Percentiles rank a stretch among this genome's conserved stretches.
These are phyloP conservation scores for Nicotiana noctiflora DNA, from an alignment of 257 asterid species.

Conservation along the genomic window DNA sequence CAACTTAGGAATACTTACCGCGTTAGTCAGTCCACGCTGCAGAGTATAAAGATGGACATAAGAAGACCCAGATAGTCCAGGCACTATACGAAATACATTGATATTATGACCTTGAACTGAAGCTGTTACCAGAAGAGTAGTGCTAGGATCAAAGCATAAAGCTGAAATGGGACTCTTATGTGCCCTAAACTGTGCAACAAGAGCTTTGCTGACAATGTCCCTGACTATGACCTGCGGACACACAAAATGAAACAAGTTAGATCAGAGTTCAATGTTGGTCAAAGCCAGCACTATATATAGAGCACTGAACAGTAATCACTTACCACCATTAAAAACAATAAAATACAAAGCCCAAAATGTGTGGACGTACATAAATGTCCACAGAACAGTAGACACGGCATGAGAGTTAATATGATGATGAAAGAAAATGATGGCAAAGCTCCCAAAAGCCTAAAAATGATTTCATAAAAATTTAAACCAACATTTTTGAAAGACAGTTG, in stretches of 20 bases:
- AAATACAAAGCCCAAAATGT: background rate
- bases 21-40: constrained; percentile 89
- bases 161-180: constrained; percentile 74
- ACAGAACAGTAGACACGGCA: background rate
- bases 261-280: background rate
- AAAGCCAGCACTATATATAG: background rate
- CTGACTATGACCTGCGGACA: constrained; percentile 69
- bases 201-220: constrained; percentile 58
- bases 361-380: background rate
- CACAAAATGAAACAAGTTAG: constrained; percentile 5
- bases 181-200: constrained; percentile 82
- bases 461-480: background rate
- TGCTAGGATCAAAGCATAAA: constrained; percentile 44
- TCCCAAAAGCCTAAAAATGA: background rate
- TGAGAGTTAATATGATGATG: background rate
- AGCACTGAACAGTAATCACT: background rate
- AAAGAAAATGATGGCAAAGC: background rate
- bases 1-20: constrained; percentile 39
- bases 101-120: constrained; percentile 92
- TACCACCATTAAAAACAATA: background rate
- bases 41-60: constrained; percentile 70
- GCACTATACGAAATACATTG: constrained; percentile 66
- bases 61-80: constrained; percentile 33
- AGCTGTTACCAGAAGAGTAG: constrained; percentile 67
- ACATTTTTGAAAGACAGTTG: background rate